Evolutionary conservation across 805 yeast genomes (phyloP), one percentile per base, ranked within the genome.

Genomic region (Wickerhamiella slavikovae): DNA sequence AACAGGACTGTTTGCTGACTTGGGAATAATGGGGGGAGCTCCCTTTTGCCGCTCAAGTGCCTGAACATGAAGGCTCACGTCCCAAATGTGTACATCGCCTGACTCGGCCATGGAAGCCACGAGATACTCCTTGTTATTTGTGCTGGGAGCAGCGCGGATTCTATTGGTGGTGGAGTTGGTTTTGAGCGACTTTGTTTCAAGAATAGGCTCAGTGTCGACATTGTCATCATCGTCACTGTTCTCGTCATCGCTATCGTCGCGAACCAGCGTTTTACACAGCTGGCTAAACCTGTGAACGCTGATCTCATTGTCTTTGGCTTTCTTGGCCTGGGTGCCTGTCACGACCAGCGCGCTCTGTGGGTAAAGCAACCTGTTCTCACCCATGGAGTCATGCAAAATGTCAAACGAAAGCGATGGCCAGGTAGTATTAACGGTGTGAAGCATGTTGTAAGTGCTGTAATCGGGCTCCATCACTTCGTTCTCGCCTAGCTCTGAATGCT

Each of bases 371-470:
- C 98, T 73, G 52, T 82, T 95, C 29, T 66, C 59, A 8, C 98
- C 98, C 35, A 78, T 59, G 30, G 60, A 58, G 49, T 89, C 98
- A 4, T 93, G 93, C 30, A 89, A 55, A 14, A 89, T 57, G 47
- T 85, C 96, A 35, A 89, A 60, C 3, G 95, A 80, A 48, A 89
- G 57, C 55, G 95, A 82, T 9, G 98, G 96, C 96, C 96, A 89
- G 43, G 93, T 91, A 52, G 85, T 58, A 51, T 78, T 78, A 35
- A 85, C 79, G 43, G 77, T 78, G 52, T 89, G 98, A 34, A 89
- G 58, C 96, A 89, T 89, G 45, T 85, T 93, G 50, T 89, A 89
- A 3, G 85, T 94, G 5, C 82, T 60, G 26, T 93, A 93, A 55
- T 89, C 98, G 1, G 96, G 93, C 55, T 85, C 95, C 47, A 89